Evolutionary conservation across 2,329 filamentous ascomycete species (phyloP).

Genomic region (Cladosporium oxysporum): DNA sequence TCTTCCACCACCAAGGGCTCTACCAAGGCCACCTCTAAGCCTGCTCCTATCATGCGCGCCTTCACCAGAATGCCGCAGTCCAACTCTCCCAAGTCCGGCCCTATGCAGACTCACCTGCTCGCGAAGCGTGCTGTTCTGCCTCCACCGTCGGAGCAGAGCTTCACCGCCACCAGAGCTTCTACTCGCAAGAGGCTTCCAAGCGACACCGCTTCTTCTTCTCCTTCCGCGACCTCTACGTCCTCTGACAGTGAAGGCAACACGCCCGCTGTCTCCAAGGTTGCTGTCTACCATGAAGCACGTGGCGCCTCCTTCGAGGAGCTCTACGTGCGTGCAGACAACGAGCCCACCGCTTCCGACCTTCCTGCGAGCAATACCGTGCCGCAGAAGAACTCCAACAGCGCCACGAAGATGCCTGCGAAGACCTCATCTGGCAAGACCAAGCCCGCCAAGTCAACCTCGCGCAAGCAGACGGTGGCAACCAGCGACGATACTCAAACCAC

Average conservation of each 20-base stretch:
- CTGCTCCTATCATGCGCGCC: neutral
- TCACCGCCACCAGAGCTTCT: neutral
- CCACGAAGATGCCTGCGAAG: neutral
- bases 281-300: constrained; percentile 9
- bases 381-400: neutral
- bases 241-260: constrained; percentile 2
- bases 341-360: neutral
- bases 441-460: neutral
- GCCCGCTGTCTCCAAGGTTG: constrained; percentile 1
- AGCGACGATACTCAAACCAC: neutral
- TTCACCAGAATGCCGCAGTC: neutral
- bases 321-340: neutral
- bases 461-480: neutral
- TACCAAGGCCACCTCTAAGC: neutral
- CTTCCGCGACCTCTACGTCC: neutral
- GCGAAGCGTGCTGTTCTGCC: neutral
- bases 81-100: neutral
- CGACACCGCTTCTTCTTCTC: neutral
- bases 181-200: neutral
- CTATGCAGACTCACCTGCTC: constrained; percentile 8
- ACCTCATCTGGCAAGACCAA: neutral
- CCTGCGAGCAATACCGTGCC: neutral
- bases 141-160: neutral
- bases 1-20: neutral
- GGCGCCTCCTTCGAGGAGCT: constrained; percentile 14